Conservation (phyloP, 345 rosid species). For the Arabidopsis suecica region DNA sequence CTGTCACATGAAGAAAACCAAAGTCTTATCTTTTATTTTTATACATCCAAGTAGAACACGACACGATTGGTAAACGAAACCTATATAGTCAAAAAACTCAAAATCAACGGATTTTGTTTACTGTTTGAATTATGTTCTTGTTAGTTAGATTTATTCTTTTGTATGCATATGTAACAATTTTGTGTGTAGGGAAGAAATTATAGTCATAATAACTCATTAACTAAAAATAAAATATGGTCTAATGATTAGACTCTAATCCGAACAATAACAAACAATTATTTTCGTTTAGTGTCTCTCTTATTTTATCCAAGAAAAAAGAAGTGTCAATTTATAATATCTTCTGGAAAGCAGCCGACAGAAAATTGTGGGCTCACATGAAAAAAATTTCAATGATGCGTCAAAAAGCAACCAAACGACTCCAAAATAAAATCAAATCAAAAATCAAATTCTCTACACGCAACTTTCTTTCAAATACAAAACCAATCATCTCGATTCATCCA, state of each 20-base stretch:
- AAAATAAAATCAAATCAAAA: too few species aligned
- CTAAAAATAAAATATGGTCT: too few species aligned
- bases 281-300: too few species aligned
- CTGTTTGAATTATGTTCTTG: neutral
- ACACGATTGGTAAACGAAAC: neutral
- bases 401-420: constrained; percentile 36
- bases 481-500: constrained; percentile 14
- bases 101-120: neutral
- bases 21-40: neutral
- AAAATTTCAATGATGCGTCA: constrained; percentile 10
- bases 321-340: neutral
- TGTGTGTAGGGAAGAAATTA: too few species aligned
- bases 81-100: neutral
- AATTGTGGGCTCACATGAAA: constrained; percentile 22
- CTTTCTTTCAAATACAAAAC: constrained; percentile 25
- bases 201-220: too few species aligned
- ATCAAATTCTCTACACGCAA: constrained; percentile 18
- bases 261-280: too few species aligned
- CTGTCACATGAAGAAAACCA: neutral
- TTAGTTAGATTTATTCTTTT: neutral
- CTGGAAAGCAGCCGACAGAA: constrained; percentile 39
- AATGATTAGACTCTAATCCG: too few species aligned
- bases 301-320: too few species aligned
- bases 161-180: neutral
- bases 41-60: neutral